These are phyloP conservation scores for Gonium pectorale DNA, from an alignment of 139 green algal species.

Conservation along the genomic window DNA sequence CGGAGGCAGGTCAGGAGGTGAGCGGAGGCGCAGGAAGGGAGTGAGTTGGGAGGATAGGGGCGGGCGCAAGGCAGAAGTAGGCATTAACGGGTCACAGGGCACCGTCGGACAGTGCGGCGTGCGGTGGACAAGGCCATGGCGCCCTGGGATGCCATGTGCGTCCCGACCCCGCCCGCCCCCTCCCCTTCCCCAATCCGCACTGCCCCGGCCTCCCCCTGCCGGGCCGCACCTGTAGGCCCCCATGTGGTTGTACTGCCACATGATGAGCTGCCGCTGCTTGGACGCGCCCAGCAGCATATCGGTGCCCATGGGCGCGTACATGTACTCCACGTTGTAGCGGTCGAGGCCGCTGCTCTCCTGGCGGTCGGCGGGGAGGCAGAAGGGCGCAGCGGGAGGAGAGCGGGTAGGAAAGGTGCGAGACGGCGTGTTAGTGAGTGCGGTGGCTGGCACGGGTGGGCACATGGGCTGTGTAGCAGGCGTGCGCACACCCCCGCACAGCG, in stretches of 20 bases:
- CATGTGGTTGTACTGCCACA: slow-evolving; percentile 75
- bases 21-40: no score
- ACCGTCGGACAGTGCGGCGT: no score
- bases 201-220: background rate
- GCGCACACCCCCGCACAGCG: no score
- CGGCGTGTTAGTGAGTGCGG: no score
- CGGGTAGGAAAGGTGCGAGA: background rate
- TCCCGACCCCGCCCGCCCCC: background rate
- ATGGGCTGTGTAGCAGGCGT: no score
- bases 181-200: background rate
- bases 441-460: no score
- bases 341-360: slow-evolving; percentile 48
- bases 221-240: slow-evolving; percentile 71
- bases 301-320: slow-evolving; percentile 66
- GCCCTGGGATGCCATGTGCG: background rate
- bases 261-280: slow-evolving; percentile 63
- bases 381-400: background rate
- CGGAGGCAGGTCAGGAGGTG: background rate
- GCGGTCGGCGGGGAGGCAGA: background rate
- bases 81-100: no score
- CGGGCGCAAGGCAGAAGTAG: no score
- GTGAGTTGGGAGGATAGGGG: no score
- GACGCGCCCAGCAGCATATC: slow-evolving; percentile 75
- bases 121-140: no score
- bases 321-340: slow-evolving; percentile 56